Evolutionary conservation across 2,329 filamentous ascomycete genomes (phyloP), one percentile per base, ranked within the genome.

Genomic region (Phaeoacremonium minimum): DNA sequence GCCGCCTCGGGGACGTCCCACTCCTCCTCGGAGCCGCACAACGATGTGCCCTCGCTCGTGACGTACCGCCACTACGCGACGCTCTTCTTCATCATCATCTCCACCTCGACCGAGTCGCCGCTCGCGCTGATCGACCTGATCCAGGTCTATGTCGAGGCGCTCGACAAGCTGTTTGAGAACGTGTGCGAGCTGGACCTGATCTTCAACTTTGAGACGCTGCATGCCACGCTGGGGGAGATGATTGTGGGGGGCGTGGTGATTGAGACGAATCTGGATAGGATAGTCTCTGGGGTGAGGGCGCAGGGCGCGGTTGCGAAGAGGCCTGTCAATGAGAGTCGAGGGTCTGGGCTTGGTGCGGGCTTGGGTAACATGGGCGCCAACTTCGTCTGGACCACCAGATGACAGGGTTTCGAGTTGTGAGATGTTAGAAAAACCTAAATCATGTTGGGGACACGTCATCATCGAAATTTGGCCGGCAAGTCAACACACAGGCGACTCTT

Each of bases 1-100:
- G 71, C 79, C 34, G 69, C 70, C 26, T 76, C 83, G 30, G 61
- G 80, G 64, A 68, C 86, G 54, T 63, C 84, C 16, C 79, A 52
- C 56, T 85, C 58, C 62, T 84, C 63, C 53, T 77, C 77, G 50
- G 77, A 82, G 28, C 83, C 80, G 38, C 78, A 85, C 64, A 90
- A 88, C 57, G 93, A 97, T 64, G 85, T 89, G 9, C 93, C 93
- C 8, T 93, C 89, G 6, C 85, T 97, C 42, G 89, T 98, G 31
- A 97, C 93, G 7, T 98, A 98, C 73, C 88, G 93, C 40, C 87
- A 95, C 73, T 98, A 97, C 58, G 93, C 93, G 8, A 98, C 93
- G 1, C 84, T 98, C 43, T 97, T 94, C 67, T 98, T 98, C 69
- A 98, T 98, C 63, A 73, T 98, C 58, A 98, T 98, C 55, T 93